Percentiles rank a stretch among this genome's conserved stretches.
Conservation (phyloP, 177 flowering plant species). For the Vitis hybrid region DNA sequence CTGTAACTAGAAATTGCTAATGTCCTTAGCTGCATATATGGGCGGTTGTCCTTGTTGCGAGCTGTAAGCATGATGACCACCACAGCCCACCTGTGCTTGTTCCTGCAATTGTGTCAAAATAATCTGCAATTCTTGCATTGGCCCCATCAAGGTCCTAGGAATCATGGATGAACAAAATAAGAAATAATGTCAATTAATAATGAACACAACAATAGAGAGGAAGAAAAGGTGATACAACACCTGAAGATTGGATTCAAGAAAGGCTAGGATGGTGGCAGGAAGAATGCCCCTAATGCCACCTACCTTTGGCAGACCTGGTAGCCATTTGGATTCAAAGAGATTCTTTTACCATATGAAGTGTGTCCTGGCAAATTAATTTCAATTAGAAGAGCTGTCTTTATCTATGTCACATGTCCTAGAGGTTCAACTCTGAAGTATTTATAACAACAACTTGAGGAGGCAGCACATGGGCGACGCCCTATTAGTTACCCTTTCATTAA, state of each 20-base stretch:
- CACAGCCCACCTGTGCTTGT: conserved; percentile 48
- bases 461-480: no score
- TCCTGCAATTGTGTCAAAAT: conserved; percentile 43
- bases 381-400: no score
- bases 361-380: no score
- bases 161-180: neutral
- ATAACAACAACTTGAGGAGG: no score
- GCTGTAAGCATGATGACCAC: conserved; percentile 44
- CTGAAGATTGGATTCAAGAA: conserved; percentile 45
- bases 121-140: conserved; percentile 43
- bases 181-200: neutral
- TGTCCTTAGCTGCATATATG: conserved; percentile 37
- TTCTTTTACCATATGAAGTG: no score
- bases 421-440: no score
- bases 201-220: neutral
- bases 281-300: conserved; percentile 31
- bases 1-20: conserved; percentile 34
- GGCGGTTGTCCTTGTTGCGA: conserved; percentile 33
- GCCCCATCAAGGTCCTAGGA: conserved; percentile 38
- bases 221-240: conserved; percentile 10
- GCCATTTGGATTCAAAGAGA: neutral
- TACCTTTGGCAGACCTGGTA: conserved; percentile 19
- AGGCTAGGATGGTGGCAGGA: conserved; percentile 30
- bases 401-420: no score
- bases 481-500: no score